Base-by-base conservation (phyloP, 306 rosid species). In the Dryas octopetala region DNA sequence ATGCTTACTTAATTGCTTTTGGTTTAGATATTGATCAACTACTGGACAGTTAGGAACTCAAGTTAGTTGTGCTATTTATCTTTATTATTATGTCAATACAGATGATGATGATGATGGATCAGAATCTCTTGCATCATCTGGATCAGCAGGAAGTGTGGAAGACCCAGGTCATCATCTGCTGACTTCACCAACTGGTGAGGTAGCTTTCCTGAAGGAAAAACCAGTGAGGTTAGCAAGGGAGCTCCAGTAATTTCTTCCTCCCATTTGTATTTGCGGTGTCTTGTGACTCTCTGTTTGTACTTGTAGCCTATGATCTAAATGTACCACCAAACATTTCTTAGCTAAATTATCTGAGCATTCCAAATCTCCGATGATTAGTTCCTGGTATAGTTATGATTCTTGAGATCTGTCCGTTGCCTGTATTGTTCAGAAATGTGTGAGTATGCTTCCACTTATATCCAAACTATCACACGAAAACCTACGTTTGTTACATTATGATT, bases 221-320 rank as follows among this genome's bases (percentile, higher is more conserved):
- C 91, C 93, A 5, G 87, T 87, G 78, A 86, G 89, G 76, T 75
- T 85, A 66, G 88, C 97, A 3, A 88, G 91, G 59, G 90, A 96
- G 68, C 86, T 83, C 80, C 73, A 64, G 60, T 90, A 83, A 90
- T 78, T 72, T 73, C 55, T 78, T 44, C 62, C 73, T 62, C 53
- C 66, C 70, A 49, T 65, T 83, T 60, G 54, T 68, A 60, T 16
- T 80, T 74, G 61, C 48, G 76, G 65, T 76, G 51, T 12, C 70
- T 41, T 19, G 19, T 23, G 63, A 32, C 38, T 14, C 75, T 77
- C 71, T 79, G 84, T 73, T 83, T 83, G 77, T 79, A 66, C 52
- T 59, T 48, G 50, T 84, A 63, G 64, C 38, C 23, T 80, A 68
- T 64, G 72, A 70, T 76, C 57, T 61, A 55, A 79, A 43, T 45